phyloP scores from a whole-genome alignment of 2,329 filamentous ascomycete genomes.

The Celoporthe dispersa region DNA sequence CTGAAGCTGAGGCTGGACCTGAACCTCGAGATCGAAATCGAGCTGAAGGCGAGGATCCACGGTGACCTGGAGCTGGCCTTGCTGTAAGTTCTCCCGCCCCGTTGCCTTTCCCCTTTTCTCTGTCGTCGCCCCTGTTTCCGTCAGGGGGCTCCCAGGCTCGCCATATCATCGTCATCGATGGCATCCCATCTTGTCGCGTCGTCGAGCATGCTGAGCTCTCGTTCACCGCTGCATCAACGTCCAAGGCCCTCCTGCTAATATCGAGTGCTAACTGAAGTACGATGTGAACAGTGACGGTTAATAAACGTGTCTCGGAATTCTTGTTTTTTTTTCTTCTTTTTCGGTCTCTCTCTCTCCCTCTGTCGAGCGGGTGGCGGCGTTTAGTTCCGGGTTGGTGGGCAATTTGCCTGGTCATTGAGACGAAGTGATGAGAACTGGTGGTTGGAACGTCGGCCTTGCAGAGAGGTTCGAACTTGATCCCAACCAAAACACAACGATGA shows the following conservation, averaged over 20 bases:
- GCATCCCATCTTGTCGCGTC: background rate
- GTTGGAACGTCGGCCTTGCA: constrained; percentile 1
- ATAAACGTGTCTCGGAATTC: background rate
- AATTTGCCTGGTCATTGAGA: background rate
- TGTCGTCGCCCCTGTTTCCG: background rate
- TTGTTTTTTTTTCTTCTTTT: no score
- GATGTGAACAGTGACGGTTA: constrained; percentile 29
- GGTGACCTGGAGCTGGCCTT: constrained; percentile 75
- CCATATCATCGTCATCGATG: background rate
- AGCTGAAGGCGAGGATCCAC: constrained; percentile 78
- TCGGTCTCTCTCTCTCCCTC: no score
- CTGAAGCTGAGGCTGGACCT: constrained; percentile 73
- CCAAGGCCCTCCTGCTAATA: constrained; percentile 25
- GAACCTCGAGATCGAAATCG: constrained; percentile 79
- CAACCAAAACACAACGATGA: background rate
- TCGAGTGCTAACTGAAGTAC: constrained; percentile 29
- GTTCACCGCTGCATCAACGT: background rate
- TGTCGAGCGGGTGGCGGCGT: constrained; percentile 8
- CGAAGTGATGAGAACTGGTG: constrained; percentile 26
- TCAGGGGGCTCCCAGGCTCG: background rate
- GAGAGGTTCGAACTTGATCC: background rate
- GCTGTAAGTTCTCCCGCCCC: constrained; percentile 58
- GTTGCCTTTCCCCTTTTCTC: constrained; percentile 1
- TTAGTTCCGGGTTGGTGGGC: background rate
- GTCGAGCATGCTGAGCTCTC: background rate